phyloP scores from a whole-genome alignment of 1,284 basidiomycete species.

The Naganishia sp. region DNA sequence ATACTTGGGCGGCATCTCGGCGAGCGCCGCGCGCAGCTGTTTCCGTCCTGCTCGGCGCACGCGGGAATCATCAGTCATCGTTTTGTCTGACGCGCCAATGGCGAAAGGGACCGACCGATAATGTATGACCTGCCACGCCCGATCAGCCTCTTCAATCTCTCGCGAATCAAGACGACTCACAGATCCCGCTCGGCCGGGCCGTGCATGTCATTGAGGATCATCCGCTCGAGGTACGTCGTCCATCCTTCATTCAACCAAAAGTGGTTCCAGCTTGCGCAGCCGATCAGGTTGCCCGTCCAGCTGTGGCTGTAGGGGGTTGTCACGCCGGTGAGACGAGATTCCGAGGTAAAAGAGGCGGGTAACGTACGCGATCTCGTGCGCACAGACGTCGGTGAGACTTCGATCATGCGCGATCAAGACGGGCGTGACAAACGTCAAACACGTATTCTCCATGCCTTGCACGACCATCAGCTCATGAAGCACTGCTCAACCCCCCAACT shows the following conservation, averaged over 20 bases:
- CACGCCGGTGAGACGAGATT: too few species aligned
- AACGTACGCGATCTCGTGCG: conserved; percentile 59
- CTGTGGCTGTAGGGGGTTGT: conserved; percentile 64
- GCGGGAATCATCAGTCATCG: conserved; percentile 58
- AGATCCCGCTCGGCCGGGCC: conserved; percentile 76
- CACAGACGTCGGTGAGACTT: conserved; percentile 80
- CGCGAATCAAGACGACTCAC: too few species aligned
- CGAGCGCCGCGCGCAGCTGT: conserved; percentile 70
- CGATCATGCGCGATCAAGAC: conserved; percentile 81
- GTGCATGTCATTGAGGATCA: conserved; percentile 73
- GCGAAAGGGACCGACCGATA: conserved; percentile 37
- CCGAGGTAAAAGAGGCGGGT: too few species aligned
- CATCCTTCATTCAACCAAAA: conserved; percentile 92
- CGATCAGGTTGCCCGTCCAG: conserved; percentile 81
- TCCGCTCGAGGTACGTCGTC: conserved; percentile 91
- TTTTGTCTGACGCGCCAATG: conserved; percentile 54
- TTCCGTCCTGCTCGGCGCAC: conserved; percentile 64
- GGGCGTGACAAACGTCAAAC: conserved; percentile 82
- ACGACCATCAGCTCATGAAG: too few species aligned
- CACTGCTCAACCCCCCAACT: not conserved
- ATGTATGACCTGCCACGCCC: conserved; percentile 46
- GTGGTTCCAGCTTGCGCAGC: conserved; percentile 58
- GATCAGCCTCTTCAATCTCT: not conserved
- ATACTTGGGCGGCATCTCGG: conserved; percentile 59
- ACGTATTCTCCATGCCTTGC: conserved; percentile 58